Percentiles rank a stretch among this genome's conserved stretches.
Evolutionary conservation across 2,329 filamentous ascomycete genomes (phyloP).

Genomic region (Tympanopsis confertula): DNA sequence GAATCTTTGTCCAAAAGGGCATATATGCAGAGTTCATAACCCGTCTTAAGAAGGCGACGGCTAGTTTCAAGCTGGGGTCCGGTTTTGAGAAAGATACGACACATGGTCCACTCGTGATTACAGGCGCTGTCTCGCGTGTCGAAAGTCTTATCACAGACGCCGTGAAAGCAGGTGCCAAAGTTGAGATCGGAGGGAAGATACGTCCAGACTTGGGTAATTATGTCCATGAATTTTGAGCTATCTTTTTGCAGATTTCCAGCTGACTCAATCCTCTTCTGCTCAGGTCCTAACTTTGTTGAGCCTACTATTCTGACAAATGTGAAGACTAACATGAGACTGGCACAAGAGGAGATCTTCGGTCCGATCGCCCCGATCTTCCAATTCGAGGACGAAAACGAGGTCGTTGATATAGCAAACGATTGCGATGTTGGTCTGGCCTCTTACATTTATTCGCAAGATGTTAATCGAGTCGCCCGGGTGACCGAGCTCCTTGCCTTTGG

Average conservation of each 20-base stretch:
- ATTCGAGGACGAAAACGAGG: constrained; percentile 11
- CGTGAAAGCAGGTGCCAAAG: constrained; percentile 7
- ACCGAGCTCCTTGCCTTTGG: constrained; percentile 47
- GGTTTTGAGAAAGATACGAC: constrained; percentile 2
- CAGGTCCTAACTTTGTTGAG: constrained; percentile 62
- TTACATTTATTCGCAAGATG: constrained; percentile 19
- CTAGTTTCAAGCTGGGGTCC: background rate
- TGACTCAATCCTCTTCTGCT: constrained; percentile 51
- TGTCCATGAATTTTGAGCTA: too few relatives aligned
- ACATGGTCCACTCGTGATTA: constrained; percentile 21
- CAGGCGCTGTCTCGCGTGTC: constrained; percentile 18
- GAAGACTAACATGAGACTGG: constrained; percentile 16
- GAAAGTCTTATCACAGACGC: constrained; percentile 11
- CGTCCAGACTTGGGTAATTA: constrained; percentile 48
- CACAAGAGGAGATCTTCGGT: constrained; percentile 19
- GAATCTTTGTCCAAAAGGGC: constrained; percentile 21
- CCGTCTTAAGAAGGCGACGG: background rate
- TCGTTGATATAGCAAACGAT: constrained; percentile 22
- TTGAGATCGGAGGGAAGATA: too few relatives aligned
- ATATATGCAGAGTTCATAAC: constrained; percentile 17
- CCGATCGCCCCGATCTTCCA: constrained; percentile 2
- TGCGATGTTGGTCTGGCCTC: constrained; percentile 24
- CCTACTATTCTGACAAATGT: constrained; percentile 63
- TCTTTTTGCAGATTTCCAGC: too few relatives aligned
- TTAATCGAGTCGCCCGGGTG: constrained; percentile 27